Evolutionary conservation across 495 filamentous ascomycete genomes (phyloP).

Genomic region (Daldinia caldariorum): DNA sequence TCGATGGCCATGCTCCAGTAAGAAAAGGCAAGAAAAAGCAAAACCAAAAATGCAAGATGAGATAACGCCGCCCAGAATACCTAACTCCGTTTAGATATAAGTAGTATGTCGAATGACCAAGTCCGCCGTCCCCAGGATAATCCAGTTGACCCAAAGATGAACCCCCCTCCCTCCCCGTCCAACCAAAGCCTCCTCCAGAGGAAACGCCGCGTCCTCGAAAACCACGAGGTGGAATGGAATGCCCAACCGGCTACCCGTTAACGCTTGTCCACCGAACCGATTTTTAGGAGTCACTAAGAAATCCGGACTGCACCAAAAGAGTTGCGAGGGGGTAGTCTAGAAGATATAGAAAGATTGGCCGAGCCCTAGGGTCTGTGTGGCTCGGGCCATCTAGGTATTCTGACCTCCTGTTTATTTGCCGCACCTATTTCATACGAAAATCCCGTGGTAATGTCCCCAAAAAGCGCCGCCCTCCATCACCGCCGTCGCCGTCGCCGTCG

Average conservation of each 20-base stretch:
- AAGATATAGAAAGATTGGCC: conserved; percentile 11
- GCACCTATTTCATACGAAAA: conserved; percentile 10
- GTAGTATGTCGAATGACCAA: conserved; percentile 20
- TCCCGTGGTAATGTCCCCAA: conserved; percentile 14
- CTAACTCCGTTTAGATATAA: conserved; percentile 32
- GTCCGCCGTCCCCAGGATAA: conserved; percentile 19
- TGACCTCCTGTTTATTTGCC: conserved; percentile 18
- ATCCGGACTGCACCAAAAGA: conserved; percentile 8
- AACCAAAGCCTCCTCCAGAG: conserved; percentile 12
- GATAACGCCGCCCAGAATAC: conserved; percentile 32
- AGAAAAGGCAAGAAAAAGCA: neutral
- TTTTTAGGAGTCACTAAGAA: conserved; percentile 11
- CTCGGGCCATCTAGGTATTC: conserved; percentile 5
- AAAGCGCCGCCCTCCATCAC: conserved; percentile 27
- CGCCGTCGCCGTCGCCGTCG: conserved; percentile 1
- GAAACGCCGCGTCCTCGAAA: conserved; percentile 35
- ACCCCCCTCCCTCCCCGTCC: conserved; percentile 27
- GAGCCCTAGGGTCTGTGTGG: neutral
- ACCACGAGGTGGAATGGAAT: conserved; percentile 19
- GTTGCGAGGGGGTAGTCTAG: conserved; percentile 10
- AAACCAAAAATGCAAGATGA: conserved; percentile 30
- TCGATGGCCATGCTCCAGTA: conserved; percentile 33
- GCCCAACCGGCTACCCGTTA: conserved; percentile 14
- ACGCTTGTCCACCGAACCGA: conserved; percentile 13
- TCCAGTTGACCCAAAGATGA: conserved; percentile 7